Conservation (phyloP, 2,329 filamentous ascomycete genomes). For the Pseudogymnoascus sp. region DNA sequence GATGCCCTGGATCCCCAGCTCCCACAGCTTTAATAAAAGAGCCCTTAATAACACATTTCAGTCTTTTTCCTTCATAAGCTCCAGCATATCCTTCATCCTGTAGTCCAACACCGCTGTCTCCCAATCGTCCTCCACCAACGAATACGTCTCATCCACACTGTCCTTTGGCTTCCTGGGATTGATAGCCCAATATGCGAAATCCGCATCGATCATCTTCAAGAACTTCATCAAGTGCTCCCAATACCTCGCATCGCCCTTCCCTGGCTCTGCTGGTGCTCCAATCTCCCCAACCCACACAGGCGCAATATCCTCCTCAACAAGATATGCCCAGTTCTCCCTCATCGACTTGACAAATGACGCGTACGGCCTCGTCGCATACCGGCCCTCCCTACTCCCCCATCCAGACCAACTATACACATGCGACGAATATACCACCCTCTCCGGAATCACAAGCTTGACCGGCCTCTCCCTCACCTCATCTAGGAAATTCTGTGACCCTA, state of each 20-base stretch:
- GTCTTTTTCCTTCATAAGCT: conserved; percentile 36
- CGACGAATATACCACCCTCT: conserved; percentile 56
- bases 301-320: conserved; percentile 45
- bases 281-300: conserved; percentile 65
- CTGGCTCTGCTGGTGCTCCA: conserved; percentile 46
- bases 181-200: conserved; percentile 64
- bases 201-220: conserved; percentile 49
- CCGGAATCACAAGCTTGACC: conserved; percentile 45
- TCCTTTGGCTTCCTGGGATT: conserved; percentile 56
- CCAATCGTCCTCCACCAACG: conserved; percentile 56
- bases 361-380: conserved; percentile 53
- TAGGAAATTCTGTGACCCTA: conserved; percentile 59
- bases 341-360: conserved; percentile 54
- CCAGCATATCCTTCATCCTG: conserved; percentile 51
- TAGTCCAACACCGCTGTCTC: conserved; percentile 53
- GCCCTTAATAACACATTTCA: not conserved
- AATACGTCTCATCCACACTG: conserved; percentile 51
- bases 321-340: conserved; percentile 58
- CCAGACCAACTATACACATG: conserved; percentile 65
- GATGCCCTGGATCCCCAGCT: not conserved
- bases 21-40: not conserved
- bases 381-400: conserved; percentile 53
- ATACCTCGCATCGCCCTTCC: conserved; percentile 52
- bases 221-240: conserved; percentile 56
- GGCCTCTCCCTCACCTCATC: conserved; percentile 47